Percentiles rank a stretch among this genome's conserved stretches.
Evolutionary conservation across 768 basidiomycete genomes (phyloP).

Genomic region (Serendipita sp.): DNA sequence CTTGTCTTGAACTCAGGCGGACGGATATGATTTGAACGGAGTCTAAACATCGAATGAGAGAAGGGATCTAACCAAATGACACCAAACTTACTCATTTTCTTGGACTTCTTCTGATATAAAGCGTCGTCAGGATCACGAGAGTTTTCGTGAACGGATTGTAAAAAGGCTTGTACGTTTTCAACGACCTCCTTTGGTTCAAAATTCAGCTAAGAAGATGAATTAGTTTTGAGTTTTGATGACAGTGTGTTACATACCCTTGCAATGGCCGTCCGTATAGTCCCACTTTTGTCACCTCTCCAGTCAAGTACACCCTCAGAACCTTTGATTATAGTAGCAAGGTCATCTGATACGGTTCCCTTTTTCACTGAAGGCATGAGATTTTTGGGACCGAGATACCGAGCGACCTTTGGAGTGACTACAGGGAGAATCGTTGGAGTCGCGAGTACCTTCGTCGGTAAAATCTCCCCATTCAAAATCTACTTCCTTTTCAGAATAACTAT

Average conservation of each 20-base stretch:
- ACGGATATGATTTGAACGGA: background rate
- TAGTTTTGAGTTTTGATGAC: background rate
- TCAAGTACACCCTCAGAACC: conserved; percentile 69
- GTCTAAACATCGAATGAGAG: background rate
- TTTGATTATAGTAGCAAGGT: conserved; percentile 66
- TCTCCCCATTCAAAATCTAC: conserved; percentile 57
- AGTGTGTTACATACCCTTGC: conserved; percentile 39
- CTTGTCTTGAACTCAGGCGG: background rate
- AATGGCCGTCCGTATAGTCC: conserved; percentile 70
- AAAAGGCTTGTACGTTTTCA: background rate
- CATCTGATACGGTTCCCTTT: conserved; percentile 86
- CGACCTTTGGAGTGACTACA: conserved; percentile 64
- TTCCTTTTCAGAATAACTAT: background rate
- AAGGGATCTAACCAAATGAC: background rate
- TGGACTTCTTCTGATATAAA: background rate
- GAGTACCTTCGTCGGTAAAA: conserved; percentile 70
- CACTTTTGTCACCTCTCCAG: conserved; percentile 83
- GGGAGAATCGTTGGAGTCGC: conserved; percentile 67
- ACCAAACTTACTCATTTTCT: background rate
- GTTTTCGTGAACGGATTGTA: conserved; percentile 1
- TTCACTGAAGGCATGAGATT: conserved; percentile 93
- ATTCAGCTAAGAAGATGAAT: background rate
- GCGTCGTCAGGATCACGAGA: background rate
- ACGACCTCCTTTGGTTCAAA: background rate
- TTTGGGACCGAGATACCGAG: conserved; percentile 63